phyloP scores from a whole-genome alignment of 2,329 filamentous ascomycete genomes.

The Neurospora sp. region DNA sequence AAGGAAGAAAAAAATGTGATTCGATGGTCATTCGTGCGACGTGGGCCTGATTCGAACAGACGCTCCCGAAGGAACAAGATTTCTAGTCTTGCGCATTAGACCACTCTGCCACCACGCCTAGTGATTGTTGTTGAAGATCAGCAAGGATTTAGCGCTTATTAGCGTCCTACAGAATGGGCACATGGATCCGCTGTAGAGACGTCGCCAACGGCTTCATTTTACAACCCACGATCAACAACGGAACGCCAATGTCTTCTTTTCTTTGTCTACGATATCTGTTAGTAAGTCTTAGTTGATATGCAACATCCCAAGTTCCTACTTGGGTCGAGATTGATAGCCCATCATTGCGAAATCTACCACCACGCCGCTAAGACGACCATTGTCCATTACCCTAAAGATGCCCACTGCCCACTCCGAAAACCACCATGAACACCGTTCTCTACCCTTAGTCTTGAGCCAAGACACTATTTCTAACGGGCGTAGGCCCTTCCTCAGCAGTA shows the following conservation, averaged over 20 bases:
- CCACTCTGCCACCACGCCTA: not conserved
- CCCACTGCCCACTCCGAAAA: not conserved
- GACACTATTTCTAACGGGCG: too few relatives aligned
- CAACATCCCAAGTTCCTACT: not conserved
- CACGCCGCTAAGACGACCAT: not conserved
- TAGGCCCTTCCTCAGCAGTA: not conserved
- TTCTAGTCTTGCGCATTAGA: not conserved
- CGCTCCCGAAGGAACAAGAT: too few relatives aligned
- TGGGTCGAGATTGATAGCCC: not conserved
- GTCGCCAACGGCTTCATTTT: not conserved
- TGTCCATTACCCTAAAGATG: not conserved
- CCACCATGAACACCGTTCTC: too few relatives aligned
- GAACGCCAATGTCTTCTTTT: not conserved
- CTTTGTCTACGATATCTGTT: not conserved
- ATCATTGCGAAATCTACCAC: not conserved
- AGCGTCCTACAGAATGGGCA: not conserved
- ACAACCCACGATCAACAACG: not conserved
- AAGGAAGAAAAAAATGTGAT: not conserved
- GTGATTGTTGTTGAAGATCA: not conserved
- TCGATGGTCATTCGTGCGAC: not conserved
- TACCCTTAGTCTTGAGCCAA: too few relatives aligned
- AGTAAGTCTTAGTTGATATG: not conserved
- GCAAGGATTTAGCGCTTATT: not conserved
- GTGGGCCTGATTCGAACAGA: not conserved
- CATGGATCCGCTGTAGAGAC: too few relatives aligned